Conservation (phyloP, 2,329 filamentous ascomycete species). For the Claviceps sp. region DNA sequence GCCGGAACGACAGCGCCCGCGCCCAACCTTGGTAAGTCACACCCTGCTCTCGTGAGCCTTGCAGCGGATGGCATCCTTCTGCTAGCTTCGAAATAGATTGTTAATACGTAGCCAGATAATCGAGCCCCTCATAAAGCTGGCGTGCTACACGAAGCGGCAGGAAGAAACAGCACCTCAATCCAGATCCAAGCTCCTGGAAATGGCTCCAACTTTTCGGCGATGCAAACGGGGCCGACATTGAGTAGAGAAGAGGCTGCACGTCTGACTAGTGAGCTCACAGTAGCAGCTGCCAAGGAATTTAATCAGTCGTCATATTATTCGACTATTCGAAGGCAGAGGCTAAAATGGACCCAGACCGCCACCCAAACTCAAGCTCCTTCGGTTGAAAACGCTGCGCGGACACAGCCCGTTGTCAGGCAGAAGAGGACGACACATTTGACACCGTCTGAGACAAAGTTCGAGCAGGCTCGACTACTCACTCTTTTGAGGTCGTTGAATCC, state of each 20-base stretch:
- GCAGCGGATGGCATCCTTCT: not conserved
- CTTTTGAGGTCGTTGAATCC: slow-evolving; percentile 43
- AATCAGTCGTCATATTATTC: slow-evolving; percentile 40
- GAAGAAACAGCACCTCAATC: slow-evolving; percentile 44
- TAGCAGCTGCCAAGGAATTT: slow-evolving; percentile 41
- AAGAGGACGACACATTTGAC: slow-evolving; percentile 7
- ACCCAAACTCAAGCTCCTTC: not conserved
- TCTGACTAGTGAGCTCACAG: slow-evolving; percentile 47
- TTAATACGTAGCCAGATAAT: not conserved
- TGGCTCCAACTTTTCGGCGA: slow-evolving; percentile 48
- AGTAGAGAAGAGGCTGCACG: slow-evolving; percentile 42
- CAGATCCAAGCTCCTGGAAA: slow-evolving; percentile 45
- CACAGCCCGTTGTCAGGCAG: not conserved
- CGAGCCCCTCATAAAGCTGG: not conserved
- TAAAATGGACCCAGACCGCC: not conserved
- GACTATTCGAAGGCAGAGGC: slow-evolving; percentile 19
- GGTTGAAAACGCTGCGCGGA: not conserved
- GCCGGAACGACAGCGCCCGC: not conserved
- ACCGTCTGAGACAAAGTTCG: slow-evolving; percentile 38
- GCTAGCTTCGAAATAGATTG: not conserved
- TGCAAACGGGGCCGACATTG: slow-evolving; percentile 43
- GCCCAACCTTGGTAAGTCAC: not conserved
- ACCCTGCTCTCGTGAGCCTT: not conserved
- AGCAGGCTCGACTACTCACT: slow-evolving; percentile 46
- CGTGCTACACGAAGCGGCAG: slow-evolving; percentile 16